Base-by-base conservation (phyloP, 2,329 filamentous ascomycete species). In the Chalaropsis ovoidea region DNA sequence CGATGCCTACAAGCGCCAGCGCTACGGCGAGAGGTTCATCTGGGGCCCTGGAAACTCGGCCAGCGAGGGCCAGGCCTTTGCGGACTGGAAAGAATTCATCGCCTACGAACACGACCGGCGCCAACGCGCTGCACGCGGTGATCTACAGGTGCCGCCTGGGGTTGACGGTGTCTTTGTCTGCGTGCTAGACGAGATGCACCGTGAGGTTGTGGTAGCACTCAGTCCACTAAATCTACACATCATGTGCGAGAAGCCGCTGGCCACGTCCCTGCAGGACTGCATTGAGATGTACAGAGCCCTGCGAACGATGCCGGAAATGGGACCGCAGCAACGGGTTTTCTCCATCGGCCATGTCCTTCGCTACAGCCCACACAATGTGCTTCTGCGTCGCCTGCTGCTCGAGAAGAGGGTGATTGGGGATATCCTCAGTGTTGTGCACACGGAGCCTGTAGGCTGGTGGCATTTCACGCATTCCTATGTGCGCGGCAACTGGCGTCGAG, bases 361-460 rank as follows among this genome's bases (percentile, higher is more conserved):
- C 43, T 97, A 97, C 75, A 95, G 87, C 71, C 92, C 92, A 10
- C 92, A 96, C 75, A 97, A 97, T 73, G 87, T 90, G 75, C 77
- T 93, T 65, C 80, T 99, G 35, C 85, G 91, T 62, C 86, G 87
- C 72, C 77, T 97, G 17, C 79, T 97, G 4, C 80, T 91, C 0
- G 81, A 88, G 69, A 84, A 95, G 63, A 81, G 81, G 13, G 83
- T 86, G 13, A 87, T 99, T 71, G 94, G 94, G 6, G 88, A 96
- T 65, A 79, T 96, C 39, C 78, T 95, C 63, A 93, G 88, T 47
- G 81, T 96, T 47, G 89, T 95, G 69, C 94, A 97, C 75, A 94
- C 90, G 0, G 94, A 97, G 74, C 94, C 94, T 0, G 87, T 99
- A 0, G 94, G 94, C 0, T 95, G 88, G 86, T 97, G 91, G 90